Conservation (phyloP, 78 protist genomes). For the Pigoraptor vietnamica region DNA sequence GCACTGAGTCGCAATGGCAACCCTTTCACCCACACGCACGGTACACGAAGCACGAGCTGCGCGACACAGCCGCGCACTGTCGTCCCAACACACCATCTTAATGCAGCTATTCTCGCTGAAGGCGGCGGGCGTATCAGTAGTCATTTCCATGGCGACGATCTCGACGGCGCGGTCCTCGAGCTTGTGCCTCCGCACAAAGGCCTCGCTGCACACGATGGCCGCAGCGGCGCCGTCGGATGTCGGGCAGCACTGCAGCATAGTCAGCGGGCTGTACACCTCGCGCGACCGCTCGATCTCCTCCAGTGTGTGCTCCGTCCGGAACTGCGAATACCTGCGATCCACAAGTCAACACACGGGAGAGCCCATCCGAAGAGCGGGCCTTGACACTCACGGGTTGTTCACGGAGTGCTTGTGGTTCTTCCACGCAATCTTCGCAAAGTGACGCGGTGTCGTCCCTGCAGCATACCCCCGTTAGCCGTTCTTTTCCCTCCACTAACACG, state of each 20-base stretch:
- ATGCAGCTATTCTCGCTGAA: not conserved
- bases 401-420: conserved; percentile 48
- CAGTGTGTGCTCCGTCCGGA: conserved; percentile 23
- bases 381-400: conserved; percentile 15
- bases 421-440: conserved; percentile 29
- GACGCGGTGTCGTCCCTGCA: not conserved
- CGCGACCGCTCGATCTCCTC: not conserved
- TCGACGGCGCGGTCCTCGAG: conserved; percentile 31
- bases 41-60: no score
- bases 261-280: not conserved
- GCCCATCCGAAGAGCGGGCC: not conserved
- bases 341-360: not conserved
- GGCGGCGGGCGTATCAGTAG: conserved; percentile 5
- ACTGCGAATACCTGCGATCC: conserved; percentile 25
- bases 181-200: conserved; percentile 21
- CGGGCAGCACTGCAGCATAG: conserved; percentile 35
- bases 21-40: no score
- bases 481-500: no score
- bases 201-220: conserved; percentile 23
- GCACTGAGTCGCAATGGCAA: no score
- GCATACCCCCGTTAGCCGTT: no score
- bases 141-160: conserved; percentile 3
- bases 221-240: conserved; percentile 43
- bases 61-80: not conserved
- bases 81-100: not conserved